Evolutionary conservation across 371 early-diverging fungal species (phyloP), one percentile per base, ranked within the genome.

Genomic region (Parasitella parasitica): DNA sequence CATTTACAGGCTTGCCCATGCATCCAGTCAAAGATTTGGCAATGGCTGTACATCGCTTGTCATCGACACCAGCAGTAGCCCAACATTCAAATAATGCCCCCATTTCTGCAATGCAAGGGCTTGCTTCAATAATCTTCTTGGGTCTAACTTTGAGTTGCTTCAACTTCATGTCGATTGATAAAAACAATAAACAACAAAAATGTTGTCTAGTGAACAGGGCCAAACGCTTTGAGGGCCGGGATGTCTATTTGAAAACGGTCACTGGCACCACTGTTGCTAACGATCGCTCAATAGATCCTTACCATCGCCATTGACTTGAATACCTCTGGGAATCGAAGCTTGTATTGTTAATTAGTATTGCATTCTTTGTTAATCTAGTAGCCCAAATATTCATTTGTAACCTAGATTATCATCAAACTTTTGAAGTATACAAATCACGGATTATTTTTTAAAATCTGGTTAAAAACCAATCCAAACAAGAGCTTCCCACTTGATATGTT

Each of bases 71-170:
- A 13, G 81, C 70, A 52, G 80, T 74, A 32, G 84, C 83, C 87
- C 87, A 87, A 73, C 87, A 87, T 75, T 87, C 84, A 69, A 87
- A 80, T 66, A 87, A 69, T 37, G 84, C 82, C 52, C 85, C 85
- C 85, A 87, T 84, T 77, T 87, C 85, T 35, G 72, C 83, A 32
- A 87, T 71, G 58, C 87, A 87, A 36, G 85, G 87, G 65, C 82
- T 84, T 43, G 84, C 80, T 73, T 85, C 82, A 54, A 85, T 54
- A 34, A 84, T 69, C 78, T 87, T 87, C 69, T 81, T 81, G 50
- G 87, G 87, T 71, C 83, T 77, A 43, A 85, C 85, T 67, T 84
- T 84, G 58, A 87, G 81, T 67, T 84, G 80, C 74, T 84, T 87
- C 69, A 85, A 83, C 71, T 83, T 85, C 87, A 86, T 86, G 35